Percentiles rank a stretch among this genome's conserved stretches.
Conservation (phyloP, 257 asterid species). For the Solanum neorickii region DNA sequence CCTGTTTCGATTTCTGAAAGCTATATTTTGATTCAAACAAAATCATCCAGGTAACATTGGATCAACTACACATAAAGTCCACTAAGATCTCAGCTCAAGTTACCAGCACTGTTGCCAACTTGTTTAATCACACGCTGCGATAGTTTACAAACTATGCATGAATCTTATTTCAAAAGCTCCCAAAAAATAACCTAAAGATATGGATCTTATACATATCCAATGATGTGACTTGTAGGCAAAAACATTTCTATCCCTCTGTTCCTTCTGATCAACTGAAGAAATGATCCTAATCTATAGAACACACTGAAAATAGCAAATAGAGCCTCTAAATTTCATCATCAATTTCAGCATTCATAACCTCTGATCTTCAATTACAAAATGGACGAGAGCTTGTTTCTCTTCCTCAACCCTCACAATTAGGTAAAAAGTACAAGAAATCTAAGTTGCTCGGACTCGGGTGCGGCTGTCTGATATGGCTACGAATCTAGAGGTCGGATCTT, state of each 20-base stretch:
- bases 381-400: background rate
- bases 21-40: background rate
- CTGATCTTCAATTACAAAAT: background rate
- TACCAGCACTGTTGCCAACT: background rate
- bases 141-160: background rate
- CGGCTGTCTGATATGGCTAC: no score
- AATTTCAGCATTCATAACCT: background rate
- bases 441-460: no score
- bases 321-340: background rate
- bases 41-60: background rate
- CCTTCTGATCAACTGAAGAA: background rate
- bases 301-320: background rate
- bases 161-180: background rate
- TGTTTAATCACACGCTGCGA: background rate
- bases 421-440: background rate
- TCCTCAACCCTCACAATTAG: background rate
- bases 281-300: background rate
- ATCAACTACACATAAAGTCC: background rate
- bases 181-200: background rate
- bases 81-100: background rate
- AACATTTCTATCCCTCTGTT: background rate
- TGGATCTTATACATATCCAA: background rate
- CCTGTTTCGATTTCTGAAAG: background rate
- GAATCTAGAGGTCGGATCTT: no score
- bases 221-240: background rate